Percentiles rank a stretch among this genome's conserved stretches.
phyloP scores from a whole-genome alignment of 225 moss, liverwort and hornwort genomes.

The Takakia lepidozioides region DNA sequence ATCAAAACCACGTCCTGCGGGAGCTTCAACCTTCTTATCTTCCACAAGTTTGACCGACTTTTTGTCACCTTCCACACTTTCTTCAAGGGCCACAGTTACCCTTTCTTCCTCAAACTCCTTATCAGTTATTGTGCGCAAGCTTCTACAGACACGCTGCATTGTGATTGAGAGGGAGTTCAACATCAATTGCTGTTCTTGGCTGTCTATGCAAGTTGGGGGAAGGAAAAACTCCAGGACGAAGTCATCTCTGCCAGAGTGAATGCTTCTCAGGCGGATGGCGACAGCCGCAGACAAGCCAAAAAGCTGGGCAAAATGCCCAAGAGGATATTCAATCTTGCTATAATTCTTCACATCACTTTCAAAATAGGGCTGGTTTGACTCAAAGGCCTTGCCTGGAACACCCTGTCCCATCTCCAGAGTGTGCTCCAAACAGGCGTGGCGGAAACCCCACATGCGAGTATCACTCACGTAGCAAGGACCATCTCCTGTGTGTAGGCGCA shows the following conservation, averaged over 20 bases:
- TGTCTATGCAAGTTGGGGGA: constrained; percentile 60
- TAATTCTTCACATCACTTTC: constrained; percentile 81
- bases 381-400: constrained; percentile 85
- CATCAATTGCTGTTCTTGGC: constrained; percentile 74
- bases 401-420: constrained; percentile 78
- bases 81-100: constrained; percentile 24
- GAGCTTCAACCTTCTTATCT: constrained; percentile 18
- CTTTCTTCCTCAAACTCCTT: constrained; percentile 82
- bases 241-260: constrained; percentile 88
- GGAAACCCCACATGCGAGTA: constrained; percentile 71
- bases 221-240: constrained; percentile 96
- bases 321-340: constrained; percentile 78
- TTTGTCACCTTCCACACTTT: constrained; percentile 33
- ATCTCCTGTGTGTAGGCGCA: constrained; percentile 61
- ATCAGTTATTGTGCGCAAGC: constrained; percentile 82
- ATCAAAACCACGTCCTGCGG: no score
- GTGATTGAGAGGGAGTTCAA: constrained; percentile 86
- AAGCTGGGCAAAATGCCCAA: constrained; percentile 84
- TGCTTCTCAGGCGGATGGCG: constrained; percentile 87
- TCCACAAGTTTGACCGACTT: constrained; percentile 34
- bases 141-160: constrained; percentile 88
- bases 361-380: constrained; percentile 83
- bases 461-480: constrained; percentile 89
- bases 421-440: constrained; percentile 80
- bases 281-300: constrained; percentile 88